phyloP scores from a whole-genome alignment of 768 basidiomycete genomes.

The Hirschioporus abietinus region DNA sequence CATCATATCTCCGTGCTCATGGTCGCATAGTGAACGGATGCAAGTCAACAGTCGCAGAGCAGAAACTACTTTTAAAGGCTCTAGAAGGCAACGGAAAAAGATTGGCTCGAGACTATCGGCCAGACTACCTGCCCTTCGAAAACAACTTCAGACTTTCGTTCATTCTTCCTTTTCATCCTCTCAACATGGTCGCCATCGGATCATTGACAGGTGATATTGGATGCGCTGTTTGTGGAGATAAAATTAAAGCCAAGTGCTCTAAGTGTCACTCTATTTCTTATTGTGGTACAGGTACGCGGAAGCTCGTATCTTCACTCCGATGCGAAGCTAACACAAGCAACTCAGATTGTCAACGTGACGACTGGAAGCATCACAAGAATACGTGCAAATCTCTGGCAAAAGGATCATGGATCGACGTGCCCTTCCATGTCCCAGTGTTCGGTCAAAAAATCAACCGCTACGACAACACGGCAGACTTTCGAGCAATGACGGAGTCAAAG shows the following conservation, averaged over 20 bases:
- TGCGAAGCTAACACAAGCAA: constrained; percentile 1
- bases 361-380: constrained; percentile 35
- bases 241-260: constrained; percentile 27
- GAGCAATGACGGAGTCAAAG: background rate
- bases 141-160: constrained; percentile 24
- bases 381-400: constrained; percentile 33
- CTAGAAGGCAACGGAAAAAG: constrained; percentile 13
- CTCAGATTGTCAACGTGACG: constrained; percentile 34
- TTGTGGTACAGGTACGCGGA: constrained; percentile 28
- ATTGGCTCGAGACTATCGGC: background rate
- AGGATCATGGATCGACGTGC: constrained; percentile 31
- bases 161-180: constrained; percentile 31
- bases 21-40: background rate
- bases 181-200: constrained; percentile 31
- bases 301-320: background rate
- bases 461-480: background rate
- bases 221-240: constrained; percentile 36
- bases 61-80: constrained; percentile 26
- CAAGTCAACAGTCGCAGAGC: background rate
- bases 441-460: background rate
- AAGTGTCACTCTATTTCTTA: constrained; percentile 32
- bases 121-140: background rate
- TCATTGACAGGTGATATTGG: constrained; percentile 29
- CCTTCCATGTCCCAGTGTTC: constrained; percentile 6
- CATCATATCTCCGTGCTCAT: background rate